Evolutionary conservation across 768 basidiomycete genomes (phyloP).

Genomic region (Asterophora lycoperdoides): DNA sequence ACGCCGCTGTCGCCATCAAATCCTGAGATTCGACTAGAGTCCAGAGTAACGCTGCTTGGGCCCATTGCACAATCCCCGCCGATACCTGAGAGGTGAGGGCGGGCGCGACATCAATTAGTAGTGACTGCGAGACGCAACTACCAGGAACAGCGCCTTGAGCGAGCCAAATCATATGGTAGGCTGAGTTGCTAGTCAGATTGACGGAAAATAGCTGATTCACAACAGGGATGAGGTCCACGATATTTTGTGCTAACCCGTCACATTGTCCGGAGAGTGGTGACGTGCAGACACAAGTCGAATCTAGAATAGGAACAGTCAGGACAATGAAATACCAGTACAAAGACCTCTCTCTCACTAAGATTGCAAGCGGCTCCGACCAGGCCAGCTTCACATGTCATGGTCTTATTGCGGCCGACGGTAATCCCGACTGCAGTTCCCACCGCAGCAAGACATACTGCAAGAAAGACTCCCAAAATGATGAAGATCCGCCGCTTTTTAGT

Average conservation of each 20-base stretch:
- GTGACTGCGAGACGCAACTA: conserved; percentile 48
- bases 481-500: conserved; percentile 19
- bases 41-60: conserved; percentile 57
- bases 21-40: conserved; percentile 51
- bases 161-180: conserved; percentile 49
- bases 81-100: conserved; percentile 33
- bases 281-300: conserved; percentile 60
- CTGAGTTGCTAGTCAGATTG: conserved; percentile 39
- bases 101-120: conserved; percentile 50
- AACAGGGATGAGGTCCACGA: conserved; percentile 45
- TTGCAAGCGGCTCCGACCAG: conserved; percentile 49
- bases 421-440: conserved; percentile 45
- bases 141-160: conserved; percentile 40
- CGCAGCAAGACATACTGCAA: conserved; percentile 34
- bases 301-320: conserved; percentile 26
- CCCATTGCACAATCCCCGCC: conserved; percentile 55
- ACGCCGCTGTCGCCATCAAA: conserved; percentile 26
- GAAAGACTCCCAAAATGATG: conserved; percentile 29
- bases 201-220: conserved; percentile 44
- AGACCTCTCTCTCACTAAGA: conserved; percentile 46
- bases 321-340: background rate
- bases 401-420: conserved; percentile 30
- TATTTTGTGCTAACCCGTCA: conserved; percentile 48
- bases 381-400: conserved; percentile 34
- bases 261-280: conserved; percentile 40